phyloP scores from a whole-genome alignment of 306 rosid genomes.

The Myrica gale region DNA sequence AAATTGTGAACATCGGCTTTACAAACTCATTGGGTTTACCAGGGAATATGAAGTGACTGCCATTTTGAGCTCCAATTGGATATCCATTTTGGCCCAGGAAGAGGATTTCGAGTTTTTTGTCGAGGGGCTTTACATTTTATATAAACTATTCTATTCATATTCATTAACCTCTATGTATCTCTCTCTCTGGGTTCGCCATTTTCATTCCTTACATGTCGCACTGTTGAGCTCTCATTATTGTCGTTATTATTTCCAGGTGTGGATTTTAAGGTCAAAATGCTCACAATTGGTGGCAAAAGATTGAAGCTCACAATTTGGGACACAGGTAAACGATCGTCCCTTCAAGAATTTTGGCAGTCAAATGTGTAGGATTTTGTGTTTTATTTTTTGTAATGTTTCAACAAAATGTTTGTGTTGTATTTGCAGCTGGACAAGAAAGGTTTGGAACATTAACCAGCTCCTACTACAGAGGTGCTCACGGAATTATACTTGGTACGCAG shows the following conservation, averaged over 20 bases:
- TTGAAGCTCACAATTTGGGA: constrained; percentile 99
- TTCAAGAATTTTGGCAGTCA: no score
- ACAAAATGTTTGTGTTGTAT: constrained; percentile 13
- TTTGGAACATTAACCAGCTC: constrained; percentile 88
- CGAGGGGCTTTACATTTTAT: constrained; percentile 13
- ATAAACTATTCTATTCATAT: not conserved
- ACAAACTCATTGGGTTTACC: not conserved
- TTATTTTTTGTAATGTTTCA: constrained; percentile 3
- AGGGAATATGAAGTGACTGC: not conserved
- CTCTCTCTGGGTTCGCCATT: not conserved
- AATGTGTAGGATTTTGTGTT: no score
- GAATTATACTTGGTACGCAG: constrained; percentile 83
- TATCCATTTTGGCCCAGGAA: not conserved
- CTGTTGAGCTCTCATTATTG: not conserved
- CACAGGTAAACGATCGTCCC: constrained; percentile 53
- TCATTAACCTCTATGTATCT: no score
- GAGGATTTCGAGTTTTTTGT: constrained; percentile 6
- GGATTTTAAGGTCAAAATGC: constrained; percentile 87
- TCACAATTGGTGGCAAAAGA: constrained; percentile 70
- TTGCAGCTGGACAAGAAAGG: constrained; percentile 97
- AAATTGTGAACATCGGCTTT: not conserved
- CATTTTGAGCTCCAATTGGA: no score
- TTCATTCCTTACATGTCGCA: not conserved
- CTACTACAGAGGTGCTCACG: constrained; percentile 95
- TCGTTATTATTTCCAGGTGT: constrained; percentile 59